phyloP scores from a whole-genome alignment of 2,329 filamentous ascomycete genomes.

The Nothophaeocryptopus gaeumannii region DNA sequence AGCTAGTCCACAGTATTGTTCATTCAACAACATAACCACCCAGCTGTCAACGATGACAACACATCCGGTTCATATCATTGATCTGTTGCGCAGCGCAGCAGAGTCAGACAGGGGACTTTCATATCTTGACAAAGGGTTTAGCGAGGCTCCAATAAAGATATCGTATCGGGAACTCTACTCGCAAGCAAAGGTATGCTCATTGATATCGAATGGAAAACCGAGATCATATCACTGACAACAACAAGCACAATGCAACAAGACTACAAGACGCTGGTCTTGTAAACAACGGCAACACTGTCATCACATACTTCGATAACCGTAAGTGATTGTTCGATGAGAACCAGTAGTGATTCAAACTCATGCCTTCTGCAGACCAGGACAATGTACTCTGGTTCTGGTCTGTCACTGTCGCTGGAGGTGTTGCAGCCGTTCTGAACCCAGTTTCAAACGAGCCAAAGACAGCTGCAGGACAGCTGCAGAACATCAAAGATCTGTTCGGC shows the following conservation, averaged over 20 bases:
- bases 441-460: conserved; percentile 25
- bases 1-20: too few relatives aligned
- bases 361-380: conserved; percentile 27
- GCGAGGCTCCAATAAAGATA: conserved; percentile 9
- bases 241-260: conserved; percentile 14
- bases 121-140: conserved; percentile 14
- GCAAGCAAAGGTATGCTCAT: conserved; percentile 15
- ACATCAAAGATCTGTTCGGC: conserved; percentile 18
- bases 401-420: conserved; percentile 35
- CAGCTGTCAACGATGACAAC: not conserved
- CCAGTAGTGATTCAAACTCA: too few relatives aligned
- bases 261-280: conserved; percentile 19
- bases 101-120: conserved; percentile 7
- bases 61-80: conserved; percentile 13
- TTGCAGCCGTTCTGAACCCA: conserved; percentile 20
- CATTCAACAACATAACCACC: too few relatives aligned
- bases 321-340: too few relatives aligned
- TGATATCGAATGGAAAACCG: too few relatives aligned
- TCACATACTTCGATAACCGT: conserved; percentile 37
- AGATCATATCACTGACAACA: not conserved
- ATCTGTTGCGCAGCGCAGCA: conserved; percentile 16
- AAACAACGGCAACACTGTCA: conserved; percentile 10
- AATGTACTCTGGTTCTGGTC: conserved; percentile 45
- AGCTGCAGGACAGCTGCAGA: conserved; percentile 22
- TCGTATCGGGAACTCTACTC: conserved; percentile 16